Evolutionary conservation across 257 asterid species (phyloP), one percentile per base, ranked within the genome.

Genomic region (Ballota nigra): DNA sequence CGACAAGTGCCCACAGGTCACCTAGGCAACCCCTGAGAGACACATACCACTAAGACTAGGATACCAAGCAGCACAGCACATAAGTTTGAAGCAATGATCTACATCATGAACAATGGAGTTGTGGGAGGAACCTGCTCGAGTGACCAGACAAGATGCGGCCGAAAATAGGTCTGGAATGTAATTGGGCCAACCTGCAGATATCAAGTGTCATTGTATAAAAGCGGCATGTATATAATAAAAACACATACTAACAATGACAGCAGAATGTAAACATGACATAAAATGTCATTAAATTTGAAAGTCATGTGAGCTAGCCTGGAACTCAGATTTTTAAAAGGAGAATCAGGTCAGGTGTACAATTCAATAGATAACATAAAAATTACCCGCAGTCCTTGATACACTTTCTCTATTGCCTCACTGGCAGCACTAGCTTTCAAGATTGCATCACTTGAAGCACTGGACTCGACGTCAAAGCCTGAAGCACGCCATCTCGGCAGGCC

Each of bases 361-460:
- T 60, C 33, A 36, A 41, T 34, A 43, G 22, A 28, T 38, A 66
- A 59, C 16, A 36, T 13, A 65, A 11, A 71, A 75, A 84, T 58
- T 12, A 84, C 89, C 81, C 78, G 55, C 34, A 77, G 89, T 29
- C 99, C 96, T 76, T 87, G 86, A 78, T 95, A 89, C 34, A 86
- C 97, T 84, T 85, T 84, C 87, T 92, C 96, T 75, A 95, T 92
- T 73, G 99, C 97, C 79, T 92, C 99, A 76, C 93, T 95, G 24
- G 99, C 99, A 75, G 98, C 98, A 78, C 99, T 95, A 71, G 97
- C 98, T 83, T 95, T 95, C 82, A 95, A 79, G 79, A 95, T 95
- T 66, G 90, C 84, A 83, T 92, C 98, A 70, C 98, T 77, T 51
- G 99, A 92, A 7, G 99, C 99, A 77, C 99, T 95, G 66, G 99